A percentile compares a stretch with the other conserved stretches of the same genome.
Evolutionary conservation across 2,329 filamentous ascomycete species (phyloP).

Genomic region (Fusarium neocosmosporiellum): DNA sequence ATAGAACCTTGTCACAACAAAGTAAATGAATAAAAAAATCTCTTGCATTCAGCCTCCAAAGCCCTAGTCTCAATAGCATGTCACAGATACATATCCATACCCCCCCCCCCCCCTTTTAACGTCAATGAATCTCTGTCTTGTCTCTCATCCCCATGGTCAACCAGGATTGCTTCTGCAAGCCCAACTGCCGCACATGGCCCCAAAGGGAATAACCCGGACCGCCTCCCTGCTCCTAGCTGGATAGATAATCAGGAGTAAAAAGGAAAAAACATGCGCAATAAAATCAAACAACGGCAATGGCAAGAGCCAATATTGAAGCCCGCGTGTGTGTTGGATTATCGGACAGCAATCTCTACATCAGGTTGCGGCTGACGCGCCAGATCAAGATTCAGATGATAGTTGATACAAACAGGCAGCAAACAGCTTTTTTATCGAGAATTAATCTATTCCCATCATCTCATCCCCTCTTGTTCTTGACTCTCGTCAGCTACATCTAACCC

Average conservation of each 20-base stretch:
- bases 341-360: not conserved
- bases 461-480: not conserved
- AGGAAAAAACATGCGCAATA: constrained; percentile 2
- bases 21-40: not conserved
- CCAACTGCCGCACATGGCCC: not conserved
- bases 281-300: not conserved
- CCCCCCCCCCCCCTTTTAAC: not conserved
- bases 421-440: not conserved
- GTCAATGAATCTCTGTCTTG: not conserved
- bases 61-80: constrained; percentile 10
- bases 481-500: not conserved
- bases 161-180: constrained; percentile 2
- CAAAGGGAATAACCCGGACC: constrained; percentile 3
- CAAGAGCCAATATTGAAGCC: not conserved
- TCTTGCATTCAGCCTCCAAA: not conserved
- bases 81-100: not conserved
- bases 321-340: not conserved
- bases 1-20: not conserved
- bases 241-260: not conserved
- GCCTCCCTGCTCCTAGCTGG: not conserved
- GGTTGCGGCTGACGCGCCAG: not conserved
- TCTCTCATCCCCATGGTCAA: not conserved
- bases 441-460: not conserved
- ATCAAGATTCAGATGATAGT: not conserved
- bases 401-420: not conserved